A percentile compares a stretch with the other conserved stretches of the same genome.
Evolutionary conservation across 2,329 filamentous ascomycete species (phyloP).

Genomic region (Neonectria hederae): DNA sequence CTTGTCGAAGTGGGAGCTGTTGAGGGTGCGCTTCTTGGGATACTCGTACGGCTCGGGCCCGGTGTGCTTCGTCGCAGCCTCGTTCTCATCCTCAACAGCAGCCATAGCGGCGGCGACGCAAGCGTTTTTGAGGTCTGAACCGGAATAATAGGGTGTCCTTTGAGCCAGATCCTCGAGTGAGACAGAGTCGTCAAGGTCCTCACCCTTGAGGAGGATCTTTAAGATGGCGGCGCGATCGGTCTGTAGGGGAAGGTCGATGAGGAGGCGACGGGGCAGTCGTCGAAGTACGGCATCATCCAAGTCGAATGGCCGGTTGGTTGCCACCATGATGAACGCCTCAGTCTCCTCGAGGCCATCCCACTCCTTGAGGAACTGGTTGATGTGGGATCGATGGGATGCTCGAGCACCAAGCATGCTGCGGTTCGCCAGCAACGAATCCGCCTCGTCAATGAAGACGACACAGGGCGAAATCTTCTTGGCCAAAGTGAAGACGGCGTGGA

Average conservation of each 20-base stretch:
- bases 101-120: conserved; percentile 82
- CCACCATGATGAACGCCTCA: conserved; percentile 96
- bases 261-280: conserved; percentile 75
- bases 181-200: conserved; percentile 69
- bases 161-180: conserved; percentile 70
- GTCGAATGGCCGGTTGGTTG: conserved; percentile 94
- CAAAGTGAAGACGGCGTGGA: conserved; percentile 88
- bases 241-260: conserved; percentile 77
- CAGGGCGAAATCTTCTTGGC: conserved; percentile 92
- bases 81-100: conserved; percentile 78
- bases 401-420: conserved; percentile 73
- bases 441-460: conserved; percentile 97
- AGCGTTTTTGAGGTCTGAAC: conserved; percentile 84
- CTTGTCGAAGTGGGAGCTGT: conserved; percentile 79
- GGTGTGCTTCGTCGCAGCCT: conserved; percentile 48
- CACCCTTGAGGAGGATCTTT: conserved; percentile 74
- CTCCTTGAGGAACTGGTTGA: conserved; percentile 96
- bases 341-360: conserved; percentile 91
- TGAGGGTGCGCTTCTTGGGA: conserved; percentile 67
- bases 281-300: conserved; percentile 87
- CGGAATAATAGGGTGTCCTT: conserved; percentile 80
- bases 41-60: conserved; percentile 64
- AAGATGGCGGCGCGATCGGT: conserved; percentile 75
- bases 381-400: conserved; percentile 82
- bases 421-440: conserved; percentile 88